phyloP scores from a whole-genome alignment of 202 grass and related monocot species.

The Panicum hallii region DNA sequence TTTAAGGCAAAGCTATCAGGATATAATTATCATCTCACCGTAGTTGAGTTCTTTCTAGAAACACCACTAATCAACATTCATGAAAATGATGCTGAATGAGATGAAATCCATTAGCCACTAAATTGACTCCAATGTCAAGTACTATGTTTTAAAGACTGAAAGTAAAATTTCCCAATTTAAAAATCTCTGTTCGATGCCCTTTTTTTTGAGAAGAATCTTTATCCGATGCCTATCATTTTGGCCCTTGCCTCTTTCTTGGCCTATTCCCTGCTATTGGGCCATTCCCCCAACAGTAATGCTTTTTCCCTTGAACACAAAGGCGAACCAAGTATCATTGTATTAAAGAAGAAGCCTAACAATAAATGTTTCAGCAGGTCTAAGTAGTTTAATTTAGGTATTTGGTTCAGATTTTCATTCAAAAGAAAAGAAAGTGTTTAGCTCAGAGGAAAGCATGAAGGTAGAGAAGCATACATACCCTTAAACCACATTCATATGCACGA shows the following conservation, averaged over 20 bases:
- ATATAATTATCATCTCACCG: not conserved
- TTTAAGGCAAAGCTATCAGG: not conserved
- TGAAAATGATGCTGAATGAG: not conserved
- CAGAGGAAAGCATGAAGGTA: slow-evolving; percentile 25
- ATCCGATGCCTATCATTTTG: too few species aligned
- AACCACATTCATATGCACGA: slow-evolving; percentile 73
- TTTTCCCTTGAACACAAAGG: too few species aligned
- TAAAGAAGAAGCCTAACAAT: too few species aligned
- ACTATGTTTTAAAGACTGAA: slow-evolving; percentile 5
- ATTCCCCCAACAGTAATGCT: too few species aligned
- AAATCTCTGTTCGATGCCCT: too few species aligned
- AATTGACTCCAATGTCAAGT: slow-evolving; percentile 22
- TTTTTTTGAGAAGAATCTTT: too few species aligned
- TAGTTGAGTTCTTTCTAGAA: too few species aligned
- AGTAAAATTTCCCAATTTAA: not conserved
- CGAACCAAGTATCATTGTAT: too few species aligned
- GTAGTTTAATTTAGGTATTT: not conserved
- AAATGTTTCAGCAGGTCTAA: too few species aligned
- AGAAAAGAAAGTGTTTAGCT: not conserved
- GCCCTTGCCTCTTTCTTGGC: too few species aligned
- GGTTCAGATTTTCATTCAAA: not conserved
- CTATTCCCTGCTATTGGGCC: too few species aligned
- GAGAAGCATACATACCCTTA: slow-evolving; percentile 61
- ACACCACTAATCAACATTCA: not conserved
- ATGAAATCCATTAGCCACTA: slow-evolving; percentile 9